Conservation (phyloP, 106 monocot species). For the Dendrobium chrysotoxum region DNA sequence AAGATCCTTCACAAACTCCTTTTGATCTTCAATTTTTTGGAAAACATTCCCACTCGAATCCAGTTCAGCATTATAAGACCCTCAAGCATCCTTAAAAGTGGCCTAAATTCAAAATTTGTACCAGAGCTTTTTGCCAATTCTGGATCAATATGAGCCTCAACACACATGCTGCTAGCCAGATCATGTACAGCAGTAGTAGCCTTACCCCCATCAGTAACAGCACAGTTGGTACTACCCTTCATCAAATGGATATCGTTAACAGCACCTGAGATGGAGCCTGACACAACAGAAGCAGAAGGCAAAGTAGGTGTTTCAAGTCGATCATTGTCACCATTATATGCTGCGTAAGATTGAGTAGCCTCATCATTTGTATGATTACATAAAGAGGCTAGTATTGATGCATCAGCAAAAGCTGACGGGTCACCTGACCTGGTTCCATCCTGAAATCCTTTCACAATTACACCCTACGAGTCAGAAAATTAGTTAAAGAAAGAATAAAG, state of each 20-base stretch:
- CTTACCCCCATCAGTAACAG: slow-evolving; percentile 24
- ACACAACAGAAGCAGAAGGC: slow-evolving; percentile 31
- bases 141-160: slow-evolving; percentile 27
- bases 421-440: slow-evolving; percentile 45
- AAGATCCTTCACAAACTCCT: slow-evolving; percentile 29
- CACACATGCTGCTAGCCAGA: slow-evolving; percentile 24
- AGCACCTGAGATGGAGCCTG: slow-evolving; percentile 16
- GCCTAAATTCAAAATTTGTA: slow-evolving; percentile 32
- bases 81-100: slow-evolving; percentile 32
- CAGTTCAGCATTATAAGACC: slow-evolving; percentile 23
- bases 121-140: slow-evolving; percentile 27
- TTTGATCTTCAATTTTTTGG: slow-evolving; percentile 38
- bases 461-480: slow-evolving; percentile 23
- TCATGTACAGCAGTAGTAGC: slow-evolving; percentile 13
- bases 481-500: slow-evolving; percentile 16
- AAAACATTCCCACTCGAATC: slow-evolving; percentile 22
- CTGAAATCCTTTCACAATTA: slow-evolving; percentile 27
- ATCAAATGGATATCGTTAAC: slow-evolving; percentile 15
- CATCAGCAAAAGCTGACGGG: slow-evolving; percentile 71
- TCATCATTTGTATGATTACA: slow-evolving; percentile 46
- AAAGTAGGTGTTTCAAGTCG: slow-evolving; percentile 22
- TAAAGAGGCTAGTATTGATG: slow-evolving; percentile 71
- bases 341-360: slow-evolving; percentile 20
- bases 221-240: slow-evolving; percentile 18
- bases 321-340: slow-evolving; percentile 32